Conservation (phyloP, 2,329 filamentous ascomycete genomes). For the Aureobasidium musti region DNA sequence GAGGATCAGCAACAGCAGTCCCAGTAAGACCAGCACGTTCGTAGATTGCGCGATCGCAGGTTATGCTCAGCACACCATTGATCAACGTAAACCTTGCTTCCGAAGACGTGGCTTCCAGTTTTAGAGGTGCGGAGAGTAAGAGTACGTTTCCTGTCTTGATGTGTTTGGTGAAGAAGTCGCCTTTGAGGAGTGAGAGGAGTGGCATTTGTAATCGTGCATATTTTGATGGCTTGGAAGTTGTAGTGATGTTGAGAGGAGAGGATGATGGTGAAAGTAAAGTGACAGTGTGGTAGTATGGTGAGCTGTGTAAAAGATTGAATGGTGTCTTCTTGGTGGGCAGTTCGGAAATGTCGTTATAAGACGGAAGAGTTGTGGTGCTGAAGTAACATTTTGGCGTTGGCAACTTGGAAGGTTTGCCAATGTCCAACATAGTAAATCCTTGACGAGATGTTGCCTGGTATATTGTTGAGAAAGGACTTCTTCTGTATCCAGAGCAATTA, state of each 20-base stretch:
- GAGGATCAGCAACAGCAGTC: slow-evolving; percentile 59
- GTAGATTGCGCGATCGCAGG: slow-evolving; percentile 78
- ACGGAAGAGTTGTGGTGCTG: slow-evolving; percentile 65
- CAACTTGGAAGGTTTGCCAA: slow-evolving; percentile 27
- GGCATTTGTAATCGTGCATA: slow-evolving; percentile 70
- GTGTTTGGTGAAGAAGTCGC: slow-evolving; percentile 78
- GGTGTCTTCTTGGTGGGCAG: slow-evolving; percentile 72
- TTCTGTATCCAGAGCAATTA: no score
- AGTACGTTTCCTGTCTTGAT: slow-evolving; percentile 68
- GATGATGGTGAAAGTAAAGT: neutral
- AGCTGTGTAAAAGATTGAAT: slow-evolving; percentile 62
- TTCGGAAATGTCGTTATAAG: slow-evolving; percentile 70
- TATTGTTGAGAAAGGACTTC: neutral
- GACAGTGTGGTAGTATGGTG: slow-evolving; percentile 68
- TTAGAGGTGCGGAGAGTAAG: neutral
- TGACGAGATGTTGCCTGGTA: neutral
- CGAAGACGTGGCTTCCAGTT: slow-evolving; percentile 67
- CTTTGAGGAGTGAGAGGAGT: slow-evolving; percentile 69
- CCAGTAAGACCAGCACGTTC: slow-evolving; percentile 81
- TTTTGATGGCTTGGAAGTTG: slow-evolving; percentile 37
- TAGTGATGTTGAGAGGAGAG: neutral
- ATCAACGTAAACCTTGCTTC: slow-evolving; percentile 74
- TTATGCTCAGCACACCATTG: slow-evolving; percentile 73
- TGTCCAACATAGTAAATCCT: slow-evolving; percentile 25
- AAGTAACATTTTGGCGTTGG: slow-evolving; percentile 66